Conservation (phyloP, 1,139 yeast genomes). For the Yamadazyma kanchanaburiensis region DNA sequence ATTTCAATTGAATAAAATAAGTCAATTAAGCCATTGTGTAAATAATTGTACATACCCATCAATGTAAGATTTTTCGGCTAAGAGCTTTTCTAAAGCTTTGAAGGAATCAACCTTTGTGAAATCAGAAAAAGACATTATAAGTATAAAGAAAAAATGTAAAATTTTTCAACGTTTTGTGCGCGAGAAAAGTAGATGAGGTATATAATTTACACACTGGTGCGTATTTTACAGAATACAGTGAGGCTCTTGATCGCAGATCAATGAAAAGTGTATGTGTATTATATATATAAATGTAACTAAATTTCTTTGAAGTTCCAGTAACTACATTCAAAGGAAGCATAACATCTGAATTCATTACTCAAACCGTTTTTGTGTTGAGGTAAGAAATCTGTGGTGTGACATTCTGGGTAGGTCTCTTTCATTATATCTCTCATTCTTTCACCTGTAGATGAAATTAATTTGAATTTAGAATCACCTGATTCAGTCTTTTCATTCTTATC, state of each 20-base stretch:
- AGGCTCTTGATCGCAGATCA: too few relatives aligned
- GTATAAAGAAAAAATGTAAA: slow-evolving; percentile 4
- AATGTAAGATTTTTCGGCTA: slow-evolving; percentile 89
- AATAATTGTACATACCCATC: slow-evolving; percentile 72
- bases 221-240: neutral
- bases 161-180: slow-evolving; percentile 7
- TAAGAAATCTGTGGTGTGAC: slow-evolving; percentile 57
- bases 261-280: neutral
- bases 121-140: slow-evolving; percentile 68
- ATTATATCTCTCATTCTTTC: slow-evolving; percentile 76
- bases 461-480: slow-evolving; percentile 42
- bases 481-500: slow-evolving; percentile 35
- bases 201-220: slow-evolving; percentile 1
- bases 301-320: slow-evolving; percentile 29
- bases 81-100: slow-evolving; percentile 79
- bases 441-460: slow-evolving; percentile 76
- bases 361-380: slow-evolving; percentile 86
- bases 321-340: slow-evolving; percentile 63
- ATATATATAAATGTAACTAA: neutral
- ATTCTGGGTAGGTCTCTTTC: slow-evolving; percentile 58
- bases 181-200: slow-evolving; percentile 1
- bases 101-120: slow-evolving; percentile 80
- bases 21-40: neutral
- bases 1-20: slow-evolving; percentile 26
- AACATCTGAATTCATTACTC: slow-evolving; percentile 84